Conservation (phyloP, 2,329 filamentous ascomycete genomes). For the Colletotrichum camelliae region DNA sequence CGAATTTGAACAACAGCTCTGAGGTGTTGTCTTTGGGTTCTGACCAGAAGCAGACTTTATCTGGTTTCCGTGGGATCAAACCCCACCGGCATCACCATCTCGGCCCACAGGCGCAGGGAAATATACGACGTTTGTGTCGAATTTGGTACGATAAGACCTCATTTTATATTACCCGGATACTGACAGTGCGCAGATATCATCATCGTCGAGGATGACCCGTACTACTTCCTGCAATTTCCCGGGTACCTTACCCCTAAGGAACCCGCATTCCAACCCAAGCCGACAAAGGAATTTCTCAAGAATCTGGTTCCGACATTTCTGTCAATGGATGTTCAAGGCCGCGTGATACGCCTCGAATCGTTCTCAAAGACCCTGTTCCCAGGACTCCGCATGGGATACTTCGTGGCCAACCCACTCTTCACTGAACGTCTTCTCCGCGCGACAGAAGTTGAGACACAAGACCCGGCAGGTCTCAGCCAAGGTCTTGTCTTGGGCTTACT, state of each 20-base stretch:
- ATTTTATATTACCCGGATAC: constrained; percentile 60
- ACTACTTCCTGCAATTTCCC: constrained; percentile 44
- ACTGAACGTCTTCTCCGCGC: constrained; percentile 32
- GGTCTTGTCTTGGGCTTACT: constrained; percentile 28
- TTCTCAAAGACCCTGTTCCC: constrained; percentile 54
- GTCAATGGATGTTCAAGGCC: constrained; percentile 28
- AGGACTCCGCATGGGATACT: constrained; percentile 71
- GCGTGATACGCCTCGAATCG: constrained; percentile 29
- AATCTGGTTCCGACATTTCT: constrained; percentile 28
- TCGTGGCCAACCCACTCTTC: constrained; percentile 42
- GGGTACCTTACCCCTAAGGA: neutral
- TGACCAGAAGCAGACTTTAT: constrained; percentile 24
- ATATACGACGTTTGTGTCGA: constrained; percentile 53
- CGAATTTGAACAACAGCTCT: rapidly evolving
- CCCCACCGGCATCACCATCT: constrained; percentile 71
- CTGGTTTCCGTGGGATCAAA: constrained; percentile 65
- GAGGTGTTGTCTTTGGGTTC: neutral
- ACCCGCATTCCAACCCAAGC: neutral
- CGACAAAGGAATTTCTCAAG: constrained; percentile 20
- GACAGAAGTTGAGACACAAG: constrained; percentile 64
- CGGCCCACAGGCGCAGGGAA: constrained; percentile 57
- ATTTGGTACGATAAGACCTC: constrained; percentile 55
- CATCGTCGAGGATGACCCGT: constrained; percentile 69
- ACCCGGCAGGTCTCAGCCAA: constrained; percentile 72
- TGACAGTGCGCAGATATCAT: constrained; percentile 35